Evolutionary conservation across 352 stramenopile species (phyloP), one percentile per base, ranked within the genome.

Genomic region (Halophytophthora polymorphica): DNA sequence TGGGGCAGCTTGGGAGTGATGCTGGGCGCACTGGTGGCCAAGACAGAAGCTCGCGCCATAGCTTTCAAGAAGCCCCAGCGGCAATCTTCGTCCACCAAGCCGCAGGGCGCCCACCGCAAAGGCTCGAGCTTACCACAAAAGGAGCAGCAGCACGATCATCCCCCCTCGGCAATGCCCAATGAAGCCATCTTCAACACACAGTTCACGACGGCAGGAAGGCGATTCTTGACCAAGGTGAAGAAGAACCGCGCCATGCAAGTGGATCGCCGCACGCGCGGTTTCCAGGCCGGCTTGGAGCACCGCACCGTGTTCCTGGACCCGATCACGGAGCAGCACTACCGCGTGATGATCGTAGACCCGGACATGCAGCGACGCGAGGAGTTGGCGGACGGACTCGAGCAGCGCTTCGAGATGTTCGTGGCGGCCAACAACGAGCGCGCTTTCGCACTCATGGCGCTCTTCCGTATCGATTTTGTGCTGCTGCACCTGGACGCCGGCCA

Each of bases 151-250:
- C 40, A 22, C 54, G 49, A 4, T 8, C 25, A 31, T 4, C 25
- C 25, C 8, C 25, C 4, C 25, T 31, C 25, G 25, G 8, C 40
- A 1, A 25, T 45, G 6, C 77, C 80, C 1, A 87, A 76, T 62
- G 75, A 90, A 44, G 80, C 75, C 19, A 87, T 90, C 51, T 90
- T 87, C 59, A 88, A 90, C 54, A 86, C 77, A 13, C 79, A 90
- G 49, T 85, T 90, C 55, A 87, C 77, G 28, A 83, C 73, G 0
- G 77, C 80, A 0, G 75, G 80, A 0, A 76, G 76, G 11, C 73
- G 68, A 31, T 87, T 90, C 38, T 56, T 88, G 47, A 73, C 64
- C 14, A 90, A 87, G 50, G 71, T 85, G 29, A 86, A 87, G 58
- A 88, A 87, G 48, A 86, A 88, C 62, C 77, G 75, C 21, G 80